phyloP scores from a whole-genome alignment of 1,284 basidiomycete genomes.

The Cutaneotrichosporon sp. region DNA sequence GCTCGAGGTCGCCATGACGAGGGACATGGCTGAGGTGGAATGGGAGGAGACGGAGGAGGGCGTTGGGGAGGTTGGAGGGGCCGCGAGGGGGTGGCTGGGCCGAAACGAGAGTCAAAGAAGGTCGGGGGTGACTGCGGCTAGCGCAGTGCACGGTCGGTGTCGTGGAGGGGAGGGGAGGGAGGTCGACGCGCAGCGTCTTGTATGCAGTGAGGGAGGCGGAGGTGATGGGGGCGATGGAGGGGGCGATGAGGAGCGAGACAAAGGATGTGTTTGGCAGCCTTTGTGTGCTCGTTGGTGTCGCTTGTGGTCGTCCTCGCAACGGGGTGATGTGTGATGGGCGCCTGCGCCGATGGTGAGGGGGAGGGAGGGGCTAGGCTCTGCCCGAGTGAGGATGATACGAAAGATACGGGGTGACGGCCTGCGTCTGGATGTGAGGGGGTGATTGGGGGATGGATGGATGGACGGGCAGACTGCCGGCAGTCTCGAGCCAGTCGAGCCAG shows the following conservation, averaged over 20 bases:
- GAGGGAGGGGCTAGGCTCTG: too few relatives aligned
- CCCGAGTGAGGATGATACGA: too few relatives aligned
- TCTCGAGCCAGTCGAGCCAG: too few relatives aligned
- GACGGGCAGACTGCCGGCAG: background rate
- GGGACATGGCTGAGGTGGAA: background rate
- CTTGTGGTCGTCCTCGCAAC: background rate
- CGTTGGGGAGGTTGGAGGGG: background rate
- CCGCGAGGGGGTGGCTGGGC: background rate
- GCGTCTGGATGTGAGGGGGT: background rate
- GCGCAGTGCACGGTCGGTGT: conserved; percentile 2
- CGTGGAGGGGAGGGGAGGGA: background rate
- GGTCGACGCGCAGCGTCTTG: conserved; percentile 4
- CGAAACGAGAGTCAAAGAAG: background rate
- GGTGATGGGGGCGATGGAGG: background rate
- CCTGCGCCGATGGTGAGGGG: too few relatives aligned
- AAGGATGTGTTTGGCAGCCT: background rate
- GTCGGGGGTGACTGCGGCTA: background rate
- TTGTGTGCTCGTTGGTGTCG: too few relatives aligned
- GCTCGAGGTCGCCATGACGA: background rate
- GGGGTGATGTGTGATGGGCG: too few relatives aligned
- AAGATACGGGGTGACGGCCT: too few relatives aligned
- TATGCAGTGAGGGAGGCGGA: background rate
- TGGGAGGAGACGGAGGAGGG: background rate
- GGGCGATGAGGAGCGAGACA: too few relatives aligned
- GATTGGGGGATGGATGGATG: too few relatives aligned